phyloP scores from a whole-genome alignment of 208 protist species.

The Leishmania martiniquensis region DNA sequence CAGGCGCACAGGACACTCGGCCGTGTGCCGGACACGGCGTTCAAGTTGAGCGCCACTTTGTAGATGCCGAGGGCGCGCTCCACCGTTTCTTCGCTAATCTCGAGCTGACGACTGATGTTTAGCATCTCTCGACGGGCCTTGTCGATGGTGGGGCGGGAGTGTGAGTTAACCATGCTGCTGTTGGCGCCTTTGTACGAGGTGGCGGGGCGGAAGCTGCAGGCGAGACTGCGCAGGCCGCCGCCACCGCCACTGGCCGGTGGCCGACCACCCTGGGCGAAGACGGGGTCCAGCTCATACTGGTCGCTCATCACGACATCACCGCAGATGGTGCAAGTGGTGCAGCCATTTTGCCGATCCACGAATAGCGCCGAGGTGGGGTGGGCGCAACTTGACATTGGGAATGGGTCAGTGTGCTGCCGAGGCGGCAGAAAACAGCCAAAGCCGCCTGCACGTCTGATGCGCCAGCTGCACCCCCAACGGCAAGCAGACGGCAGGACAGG shows the following conservation, averaged over 20 bases:
- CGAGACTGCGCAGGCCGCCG: conserved; percentile 22
- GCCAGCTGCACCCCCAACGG: not conserved
- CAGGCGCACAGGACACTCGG: conserved; percentile 79
- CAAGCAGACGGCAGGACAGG: not conserved
- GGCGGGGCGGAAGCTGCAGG: conserved; percentile 58
- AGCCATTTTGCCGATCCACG: conserved; percentile 57
- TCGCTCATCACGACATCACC: conserved; percentile 70
- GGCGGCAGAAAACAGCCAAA: not conserved
- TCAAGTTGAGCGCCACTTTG: conserved; percentile 71
- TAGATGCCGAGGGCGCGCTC: conserved; percentile 84
- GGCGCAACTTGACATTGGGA: conserved; percentile 56
- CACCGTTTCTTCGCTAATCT: conserved; percentile 80
- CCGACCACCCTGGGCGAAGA: conserved; percentile 49
- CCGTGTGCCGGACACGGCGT: conserved; percentile 77
- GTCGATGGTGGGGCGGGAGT: conserved; percentile 71
- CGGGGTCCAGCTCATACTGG: conserved; percentile 83
- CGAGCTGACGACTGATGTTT: conserved; percentile 70
- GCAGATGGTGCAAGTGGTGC: conserved; percentile 83
- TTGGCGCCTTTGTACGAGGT: conserved; percentile 24
- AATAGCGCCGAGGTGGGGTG: conserved; percentile 79
- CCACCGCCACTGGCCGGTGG: conserved; percentile 17
- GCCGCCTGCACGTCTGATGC: too few relatives aligned
- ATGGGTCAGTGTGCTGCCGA: not conserved
- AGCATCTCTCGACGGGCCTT: conserved; percentile 83
- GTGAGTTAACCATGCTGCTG: conserved; percentile 17